Conservation (phyloP, 2,329 filamentous ascomycete genomes). For the Dothideomycetidae sp. region DNA sequence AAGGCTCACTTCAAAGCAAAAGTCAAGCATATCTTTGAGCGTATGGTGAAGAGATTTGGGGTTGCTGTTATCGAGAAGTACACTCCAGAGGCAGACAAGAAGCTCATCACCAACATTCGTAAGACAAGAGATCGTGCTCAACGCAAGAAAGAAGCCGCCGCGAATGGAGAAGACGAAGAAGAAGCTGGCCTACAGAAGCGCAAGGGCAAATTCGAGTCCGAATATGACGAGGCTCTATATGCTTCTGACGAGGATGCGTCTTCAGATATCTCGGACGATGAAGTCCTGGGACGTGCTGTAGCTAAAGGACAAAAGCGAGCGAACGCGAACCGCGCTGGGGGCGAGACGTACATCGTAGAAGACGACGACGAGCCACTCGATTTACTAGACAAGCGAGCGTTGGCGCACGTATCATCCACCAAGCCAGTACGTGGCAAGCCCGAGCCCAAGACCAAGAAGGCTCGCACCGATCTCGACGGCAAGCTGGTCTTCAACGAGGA, state of each 20-base stretch:
- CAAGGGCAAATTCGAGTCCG: constrained; percentile 65
- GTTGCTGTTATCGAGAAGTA: constrained; percentile 64
- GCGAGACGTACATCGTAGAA: constrained; percentile 72
- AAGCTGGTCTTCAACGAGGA: constrained; percentile 58
- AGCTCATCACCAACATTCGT: constrained; percentile 84
- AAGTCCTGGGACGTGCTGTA: constrained; percentile 35
- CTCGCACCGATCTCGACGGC: constrained; percentile 60
- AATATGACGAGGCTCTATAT: constrained; percentile 93
- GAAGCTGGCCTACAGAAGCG: constrained; percentile 28
- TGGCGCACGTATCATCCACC: constrained; percentile 86
- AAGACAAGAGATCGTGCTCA: constrained; percentile 88
- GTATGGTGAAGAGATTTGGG: constrained; percentile 84
- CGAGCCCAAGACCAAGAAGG: constrained; percentile 39
- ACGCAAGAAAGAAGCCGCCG: constrained; percentile 62
- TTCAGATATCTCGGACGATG: constrained; percentile 49
- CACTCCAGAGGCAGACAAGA: constrained; percentile 74
- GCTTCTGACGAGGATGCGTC: constrained; percentile 38
- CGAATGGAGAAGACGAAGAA: constrained; percentile 43
- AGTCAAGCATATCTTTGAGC: constrained; percentile 94
- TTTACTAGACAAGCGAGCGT: constrained; percentile 72
- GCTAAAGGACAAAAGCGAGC: constrained; percentile 43
- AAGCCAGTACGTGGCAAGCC: constrained; percentile 54
- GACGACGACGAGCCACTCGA: constrained; percentile 91
- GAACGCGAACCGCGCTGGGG: constrained; percentile 29
- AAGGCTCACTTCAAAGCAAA: constrained; percentile 94